Evolutionary conservation across 2,329 filamentous ascomycete species (phyloP), one percentile per base, ranked within the genome.

Genomic region (Botryosphaeria dothidea): DNA sequence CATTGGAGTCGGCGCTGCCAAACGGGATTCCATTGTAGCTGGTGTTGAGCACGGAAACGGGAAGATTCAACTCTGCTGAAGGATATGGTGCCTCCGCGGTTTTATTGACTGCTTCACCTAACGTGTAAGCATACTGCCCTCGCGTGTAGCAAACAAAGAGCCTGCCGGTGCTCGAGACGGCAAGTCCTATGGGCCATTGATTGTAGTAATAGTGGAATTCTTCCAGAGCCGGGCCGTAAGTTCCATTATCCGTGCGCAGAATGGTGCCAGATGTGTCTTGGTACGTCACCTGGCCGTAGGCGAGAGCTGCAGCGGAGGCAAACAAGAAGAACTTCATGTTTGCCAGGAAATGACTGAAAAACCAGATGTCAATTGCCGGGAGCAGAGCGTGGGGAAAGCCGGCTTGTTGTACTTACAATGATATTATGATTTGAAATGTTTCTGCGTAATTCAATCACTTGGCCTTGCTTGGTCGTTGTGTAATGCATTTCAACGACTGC

Each of bases 71-170:
- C 7, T 68, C 77, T 1, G 74, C 67, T 36, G 71, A 78, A 3
- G 82, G 83, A 64, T 84, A 85, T 1, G 82, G 74, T 15, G 66
- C 68, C 71, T 84, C 82, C 3, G 80, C 78, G 1, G 81, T 83
- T 66, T 78, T 71, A 69, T 83, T 83, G 23, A 79, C 72, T 11
- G 81, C 76, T 52, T 82, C 81, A 5, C 81, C 81, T 3, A 84
- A 74, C 0, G 81, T 84, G 69, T 81, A 84, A 8, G 71, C 68
- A 67, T 83, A 81, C 27, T 71, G 70, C 13, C 81, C 82, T 7
- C 82, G 78, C 3, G 81, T 83, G 69, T 83, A 84, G 66, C 81
- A 82, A 23, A 79, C 81, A 67, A 85, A 85, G 67, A 79, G 80
- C 41, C 82, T 78, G 4, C 83, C 82, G 1, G 74, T 79, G 0